Evolutionary conservation across 768 basidiomycete genomes (phyloP).

Genomic region (Punctularia strigosozonata): DNA sequence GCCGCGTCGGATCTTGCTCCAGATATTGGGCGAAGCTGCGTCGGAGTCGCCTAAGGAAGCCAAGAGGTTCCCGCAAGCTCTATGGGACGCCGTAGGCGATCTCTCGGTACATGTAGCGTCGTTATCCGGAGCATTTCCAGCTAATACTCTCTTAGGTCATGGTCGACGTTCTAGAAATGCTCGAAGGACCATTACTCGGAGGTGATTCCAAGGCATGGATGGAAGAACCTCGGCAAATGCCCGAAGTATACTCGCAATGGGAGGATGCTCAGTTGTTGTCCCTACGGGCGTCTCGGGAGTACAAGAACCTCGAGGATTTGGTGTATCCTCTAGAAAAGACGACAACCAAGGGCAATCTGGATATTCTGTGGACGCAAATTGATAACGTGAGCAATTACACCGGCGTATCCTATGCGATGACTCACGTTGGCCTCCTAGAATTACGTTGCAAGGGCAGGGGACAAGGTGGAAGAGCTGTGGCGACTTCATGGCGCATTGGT

Average conservation of each 20-base stretch:
- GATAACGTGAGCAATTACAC: constrained; percentile 33
- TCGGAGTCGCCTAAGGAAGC: constrained; percentile 65
- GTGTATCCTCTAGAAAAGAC: constrained; percentile 50
- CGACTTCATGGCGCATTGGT: constrained; percentile 37
- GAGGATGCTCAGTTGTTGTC: constrained; percentile 58
- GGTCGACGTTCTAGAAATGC: constrained; percentile 51
- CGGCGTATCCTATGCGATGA: background rate
- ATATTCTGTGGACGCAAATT: constrained; percentile 53
- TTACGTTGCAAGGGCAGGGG: constrained; percentile 38
- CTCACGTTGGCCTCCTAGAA: constrained; percentile 29
- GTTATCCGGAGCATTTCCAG: background rate
- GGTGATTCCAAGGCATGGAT: constrained; percentile 44
- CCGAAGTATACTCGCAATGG: constrained; percentile 55
- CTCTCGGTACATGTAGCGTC: constrained; percentile 41
- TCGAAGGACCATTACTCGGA: constrained; percentile 51
- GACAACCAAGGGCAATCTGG: constrained; percentile 34
- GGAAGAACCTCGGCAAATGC: constrained; percentile 35
- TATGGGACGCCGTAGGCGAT: constrained; percentile 79
- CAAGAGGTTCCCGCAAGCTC: constrained; percentile 62
- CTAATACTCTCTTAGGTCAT: constrained; percentile 30
- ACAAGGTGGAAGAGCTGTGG: constrained; percentile 56
- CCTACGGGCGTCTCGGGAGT: constrained; percentile 37
- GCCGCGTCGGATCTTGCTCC: constrained; percentile 53
- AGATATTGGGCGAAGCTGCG: constrained; percentile 58
- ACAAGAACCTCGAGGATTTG: constrained; percentile 39